These are phyloP conservation scores for Petunia secreta DNA, from an alignment of 257 asterid genomes.

Conservation along the genomic window DNA sequence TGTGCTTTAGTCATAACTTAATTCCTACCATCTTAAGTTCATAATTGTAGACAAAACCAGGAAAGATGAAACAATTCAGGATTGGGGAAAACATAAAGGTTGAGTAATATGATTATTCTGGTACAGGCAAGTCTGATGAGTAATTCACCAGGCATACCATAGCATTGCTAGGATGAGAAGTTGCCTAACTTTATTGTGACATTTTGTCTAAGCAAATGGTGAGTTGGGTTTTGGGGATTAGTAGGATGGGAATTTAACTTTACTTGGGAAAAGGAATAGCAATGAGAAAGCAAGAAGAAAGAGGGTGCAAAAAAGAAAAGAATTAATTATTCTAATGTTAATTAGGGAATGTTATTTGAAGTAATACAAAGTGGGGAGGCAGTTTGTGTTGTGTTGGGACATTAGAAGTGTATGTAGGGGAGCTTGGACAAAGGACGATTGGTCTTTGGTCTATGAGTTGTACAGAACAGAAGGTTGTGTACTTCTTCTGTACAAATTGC, in stretches of 20 bases:
- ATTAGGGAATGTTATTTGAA: too few relatives aligned
- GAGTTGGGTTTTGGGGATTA: not conserved
- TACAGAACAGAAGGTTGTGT: not conserved
- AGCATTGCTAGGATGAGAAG: too few relatives aligned
- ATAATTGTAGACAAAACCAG: too few relatives aligned
- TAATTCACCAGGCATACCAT: too few relatives aligned
- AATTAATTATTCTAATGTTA: not conserved
- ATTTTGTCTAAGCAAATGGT: not conserved
- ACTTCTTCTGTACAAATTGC: not conserved
- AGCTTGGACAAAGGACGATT: constrained; percentile 18
- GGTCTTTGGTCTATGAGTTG: not conserved
- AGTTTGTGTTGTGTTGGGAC: not conserved
- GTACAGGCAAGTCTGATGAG: too few relatives aligned
- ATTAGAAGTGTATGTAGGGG: not conserved
- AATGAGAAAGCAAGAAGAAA: not conserved
- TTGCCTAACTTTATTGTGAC: too few relatives aligned
- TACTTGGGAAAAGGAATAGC: constrained; percentile 23
- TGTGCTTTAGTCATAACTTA: too few relatives aligned
- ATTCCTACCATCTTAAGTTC: too few relatives aligned
- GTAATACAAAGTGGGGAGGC: too few relatives aligned
- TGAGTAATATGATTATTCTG: too few relatives aligned
- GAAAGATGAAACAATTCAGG: too few relatives aligned
- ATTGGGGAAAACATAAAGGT: too few relatives aligned
- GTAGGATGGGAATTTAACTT: not conserved
- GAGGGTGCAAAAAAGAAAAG: not conserved